Evolutionary conservation across 2,329 filamentous ascomycete genomes (phyloP).

Genomic region (Botrytis paeoniae): DNA sequence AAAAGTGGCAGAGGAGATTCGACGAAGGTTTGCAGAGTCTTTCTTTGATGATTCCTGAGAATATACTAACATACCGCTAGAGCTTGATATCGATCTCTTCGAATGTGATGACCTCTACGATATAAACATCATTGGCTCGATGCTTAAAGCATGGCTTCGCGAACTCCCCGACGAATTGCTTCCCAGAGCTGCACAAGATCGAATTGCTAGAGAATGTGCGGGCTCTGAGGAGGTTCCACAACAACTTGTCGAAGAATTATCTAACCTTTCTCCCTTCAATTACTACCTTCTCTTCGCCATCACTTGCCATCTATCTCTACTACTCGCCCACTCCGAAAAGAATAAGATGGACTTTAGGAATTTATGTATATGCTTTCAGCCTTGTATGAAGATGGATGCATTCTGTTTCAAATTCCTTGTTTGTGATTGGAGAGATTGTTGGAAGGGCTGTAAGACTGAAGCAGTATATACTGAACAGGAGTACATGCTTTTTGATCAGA

Average conservation of each 20-base stretch:
- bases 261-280: constrained; percentile 91
- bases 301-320: constrained; percentile 88
- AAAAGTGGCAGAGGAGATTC: constrained; percentile 89
- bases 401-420: constrained; percentile 96
- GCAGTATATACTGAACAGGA: constrained; percentile 72
- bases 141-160: constrained; percentile 94
- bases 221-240: constrained; percentile 79
- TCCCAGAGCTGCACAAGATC: constrained; percentile 77
- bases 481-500: constrained; percentile 58
- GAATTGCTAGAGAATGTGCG: constrained; percentile 74
- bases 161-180: constrained; percentile 94
- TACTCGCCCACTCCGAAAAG: constrained; percentile 87
- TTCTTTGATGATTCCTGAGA: background rate
- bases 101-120: constrained; percentile 86
- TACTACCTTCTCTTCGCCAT: constrained; percentile 98
- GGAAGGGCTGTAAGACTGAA: constrained; percentile 94
- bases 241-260: constrained; percentile 84
- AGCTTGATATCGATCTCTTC: constrained; percentile 86
- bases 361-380: constrained; percentile 94
- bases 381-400: constrained; percentile 92
- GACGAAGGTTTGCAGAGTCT: constrained; percentile 62
- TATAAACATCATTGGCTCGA: constrained; percentile 92
- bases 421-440: constrained; percentile 93
- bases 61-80: constrained; percentile 44
- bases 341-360: constrained; percentile 99